Conservation (phyloP, 2,329 filamentous ascomycete species). For the Bipolaris sorokiniana region DNA sequence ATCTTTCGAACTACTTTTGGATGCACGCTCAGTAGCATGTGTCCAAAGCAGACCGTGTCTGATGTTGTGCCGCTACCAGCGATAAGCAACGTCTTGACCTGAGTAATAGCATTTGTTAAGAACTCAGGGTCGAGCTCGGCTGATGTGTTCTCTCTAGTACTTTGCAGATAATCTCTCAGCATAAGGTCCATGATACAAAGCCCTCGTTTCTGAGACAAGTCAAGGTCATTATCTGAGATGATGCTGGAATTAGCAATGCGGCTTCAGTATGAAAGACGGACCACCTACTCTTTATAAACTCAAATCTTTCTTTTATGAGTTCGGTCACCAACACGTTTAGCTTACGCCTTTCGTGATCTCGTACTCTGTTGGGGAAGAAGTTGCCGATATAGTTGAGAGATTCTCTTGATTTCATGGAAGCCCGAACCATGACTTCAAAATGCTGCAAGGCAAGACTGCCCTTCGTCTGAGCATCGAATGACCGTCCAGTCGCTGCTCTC, state of each 20-base stretch:
- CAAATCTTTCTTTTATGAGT: conserved; percentile 49
- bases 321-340: conserved; percentile 44
- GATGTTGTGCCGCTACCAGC: conserved; percentile 54
- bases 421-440: conserved; percentile 28
- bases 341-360: conserved; percentile 19
- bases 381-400: conserved; percentile 30
- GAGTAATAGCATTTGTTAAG: conserved; percentile 43
- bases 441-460: conserved; percentile 26
- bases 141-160: conserved; percentile 22
- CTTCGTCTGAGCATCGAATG: conserved; percentile 33
- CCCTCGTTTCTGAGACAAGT: conserved; percentile 47
- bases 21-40: conserved; percentile 39
- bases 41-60: conserved; percentile 38
- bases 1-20: conserved; percentile 41
- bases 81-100: conserved; percentile 51
- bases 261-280: neutral
- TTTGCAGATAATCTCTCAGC: conserved; percentile 36
- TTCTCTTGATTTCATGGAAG: conserved; percentile 19
- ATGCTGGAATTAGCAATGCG: neutral
- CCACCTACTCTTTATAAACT: conserved; percentile 20
- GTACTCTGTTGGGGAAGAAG: conserved; percentile 18
- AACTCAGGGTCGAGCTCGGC: conserved; percentile 42
- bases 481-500: conserved; percentile 33
- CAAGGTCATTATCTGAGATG: conserved; percentile 32
- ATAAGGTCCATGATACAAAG: conserved; percentile 46